These are phyloP conservation scores for Fusarium sp. DNA, from an alignment of 2,329 filamentous ascomycete genomes.

Conservation along the genomic window DNA sequence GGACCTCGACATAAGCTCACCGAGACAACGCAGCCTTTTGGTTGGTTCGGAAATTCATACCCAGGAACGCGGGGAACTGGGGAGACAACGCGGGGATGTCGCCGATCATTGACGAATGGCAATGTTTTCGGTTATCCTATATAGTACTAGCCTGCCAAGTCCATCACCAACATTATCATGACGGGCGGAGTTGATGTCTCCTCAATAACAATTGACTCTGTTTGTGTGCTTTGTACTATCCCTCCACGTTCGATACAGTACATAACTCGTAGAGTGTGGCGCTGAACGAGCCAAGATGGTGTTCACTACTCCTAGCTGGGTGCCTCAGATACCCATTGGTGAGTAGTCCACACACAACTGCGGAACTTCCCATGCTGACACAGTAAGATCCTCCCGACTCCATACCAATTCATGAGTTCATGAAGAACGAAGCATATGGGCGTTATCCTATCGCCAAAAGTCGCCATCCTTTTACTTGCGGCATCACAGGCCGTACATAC, in stretches of 20 bases:
- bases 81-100: constrained; percentile 5
- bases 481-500: constrained; percentile 76
- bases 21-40: neutral
- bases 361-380: neutral
- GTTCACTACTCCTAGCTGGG: constrained; percentile 14
- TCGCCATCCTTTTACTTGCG: constrained; percentile 82
- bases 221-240: neutral
- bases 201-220: neutral
- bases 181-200: neutral
- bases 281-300: neutral
- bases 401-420: constrained; percentile 23
- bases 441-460: constrained; percentile 72
- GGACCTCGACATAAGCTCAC: neutral
- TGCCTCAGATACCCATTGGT: constrained; percentile 12
- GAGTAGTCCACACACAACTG: neutral
- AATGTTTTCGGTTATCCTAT: constrained; percentile 14
- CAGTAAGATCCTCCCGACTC: constrained; percentile 15
- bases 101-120: neutral
- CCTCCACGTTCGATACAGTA: neutral
- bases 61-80: neutral
- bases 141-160: neutral
- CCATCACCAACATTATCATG: neutral
- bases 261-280: too few species aligned
- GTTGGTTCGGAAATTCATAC: neutral
- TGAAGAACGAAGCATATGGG: constrained; percentile 22